Percentiles rank a stretch among this genome's conserved stretches.
These are phyloP conservation scores for Cicer cuneatum DNA, from an alignment of 306 rosid genomes.

Conservation along the genomic window DNA sequence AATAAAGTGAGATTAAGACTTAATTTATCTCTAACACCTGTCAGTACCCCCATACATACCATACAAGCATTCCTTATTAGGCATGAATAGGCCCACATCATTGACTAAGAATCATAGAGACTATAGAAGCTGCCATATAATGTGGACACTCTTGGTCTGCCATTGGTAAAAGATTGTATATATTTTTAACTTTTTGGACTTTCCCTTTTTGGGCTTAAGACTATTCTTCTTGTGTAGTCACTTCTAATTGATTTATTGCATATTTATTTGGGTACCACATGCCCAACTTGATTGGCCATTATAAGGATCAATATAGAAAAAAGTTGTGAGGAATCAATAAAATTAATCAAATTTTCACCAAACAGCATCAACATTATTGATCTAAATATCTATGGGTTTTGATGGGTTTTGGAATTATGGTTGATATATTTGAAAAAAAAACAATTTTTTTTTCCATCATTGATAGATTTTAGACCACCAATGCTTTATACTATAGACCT, in stretches of 20 bases:
- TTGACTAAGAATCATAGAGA: conserved; percentile 38
- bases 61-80: conserved; percentile 43
- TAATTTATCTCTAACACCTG: conserved; percentile 47
- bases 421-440: conserved; percentile 39
- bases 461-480: conserved; percentile 41
- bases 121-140: conserved; percentile 35
- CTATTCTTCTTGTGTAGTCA: conserved; percentile 48
- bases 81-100: conserved; percentile 29
- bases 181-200: conserved; percentile 37
- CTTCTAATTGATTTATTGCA: conserved; percentile 13
- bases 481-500: neutral
- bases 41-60: conserved; percentile 51
- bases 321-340: conserved; percentile 28
- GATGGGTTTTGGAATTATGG: conserved; percentile 36
- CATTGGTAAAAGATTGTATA: conserved; percentile 19
- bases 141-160: conserved; percentile 43
- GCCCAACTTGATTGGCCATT: conserved; percentile 51
- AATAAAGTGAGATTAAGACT: no score
- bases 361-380: conserved; percentile 51
- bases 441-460: neutral
- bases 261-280: conserved; percentile 39
- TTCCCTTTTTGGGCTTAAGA: conserved; percentile 51
- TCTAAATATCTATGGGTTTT: conserved; percentile 47
- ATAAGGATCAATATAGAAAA: conserved; percentile 32
- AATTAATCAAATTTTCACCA: conserved; percentile 28